These are phyloP conservation scores for Coemansia sp. DNA, from an alignment of 192 early-diverging fungal species.

Conservation along the genomic window DNA sequence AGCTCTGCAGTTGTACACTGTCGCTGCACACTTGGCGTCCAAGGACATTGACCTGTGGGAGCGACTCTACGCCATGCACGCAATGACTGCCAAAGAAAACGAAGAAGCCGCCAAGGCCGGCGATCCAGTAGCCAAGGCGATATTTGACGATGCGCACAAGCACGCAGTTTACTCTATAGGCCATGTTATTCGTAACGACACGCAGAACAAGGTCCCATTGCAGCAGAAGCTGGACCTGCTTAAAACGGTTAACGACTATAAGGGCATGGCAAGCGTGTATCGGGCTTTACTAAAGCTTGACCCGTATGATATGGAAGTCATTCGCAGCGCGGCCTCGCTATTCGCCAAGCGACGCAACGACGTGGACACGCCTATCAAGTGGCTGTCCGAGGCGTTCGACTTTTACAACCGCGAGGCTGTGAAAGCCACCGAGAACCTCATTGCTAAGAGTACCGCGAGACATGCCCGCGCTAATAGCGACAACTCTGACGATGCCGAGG, in stretches of 20 bases:
- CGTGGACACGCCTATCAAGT: conserved; percentile 37
- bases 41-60: conserved; percentile 81
- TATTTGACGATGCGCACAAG: conserved; percentile 60
- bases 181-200: conserved; percentile 67
- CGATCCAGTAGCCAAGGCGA: conserved; percentile 25
- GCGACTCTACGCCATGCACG: conserved; percentile 72
- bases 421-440: conserved; percentile 59
- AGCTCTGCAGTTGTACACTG: conserved; percentile 74
- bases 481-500: conserved; percentile 1
- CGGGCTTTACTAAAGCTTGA: conserved; percentile 58
- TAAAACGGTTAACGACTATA: conserved; percentile 54
- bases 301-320: conserved; percentile 69
- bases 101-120: conserved; percentile 12
- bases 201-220: conserved; percentile 66
- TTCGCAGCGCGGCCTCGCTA: conserved; percentile 64
- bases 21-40: conserved; percentile 87
- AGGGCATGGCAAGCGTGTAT: conserved; percentile 63
- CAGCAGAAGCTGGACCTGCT: conserved; percentile 70
- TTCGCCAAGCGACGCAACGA: conserved; percentile 54
- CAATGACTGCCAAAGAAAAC: conserved; percentile 42
- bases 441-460: conserved; percentile 40
- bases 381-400: conserved; percentile 38
- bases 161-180: conserved; percentile 86
- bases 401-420: conserved; percentile 64
- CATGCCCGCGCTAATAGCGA: not conserved